Evolutionary conservation across 2,329 filamentous ascomycete species (phyloP).

Genomic region (Nemania abortiva): DNA sequence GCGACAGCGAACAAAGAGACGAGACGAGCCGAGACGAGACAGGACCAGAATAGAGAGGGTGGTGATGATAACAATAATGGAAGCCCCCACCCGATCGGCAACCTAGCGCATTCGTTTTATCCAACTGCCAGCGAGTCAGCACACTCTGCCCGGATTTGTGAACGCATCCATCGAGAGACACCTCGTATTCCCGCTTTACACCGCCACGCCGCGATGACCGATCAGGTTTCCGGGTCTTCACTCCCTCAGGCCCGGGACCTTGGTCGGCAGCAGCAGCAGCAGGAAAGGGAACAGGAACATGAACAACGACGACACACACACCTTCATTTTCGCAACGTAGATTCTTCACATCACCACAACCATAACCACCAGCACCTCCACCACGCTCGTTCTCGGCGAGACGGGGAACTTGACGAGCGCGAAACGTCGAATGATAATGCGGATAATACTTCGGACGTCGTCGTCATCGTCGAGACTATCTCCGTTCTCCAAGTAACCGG

Average conservation of each 20-base stretch:
- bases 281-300: constrained; percentile 13
- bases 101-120: constrained; percentile 48
- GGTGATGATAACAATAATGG: constrained; percentile 49
- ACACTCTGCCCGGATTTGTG: constrained; percentile 45
- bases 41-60: constrained; percentile 25
- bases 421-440: constrained; percentile 38
- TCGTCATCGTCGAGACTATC: constrained; percentile 66
- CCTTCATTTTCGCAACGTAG: constrained; percentile 48
- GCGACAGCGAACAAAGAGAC: constrained; percentile 40
- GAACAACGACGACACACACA: constrained; percentile 46
- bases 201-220: constrained; percentile 60
- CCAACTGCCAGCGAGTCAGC: constrained; percentile 48
- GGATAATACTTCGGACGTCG: constrained; percentile 41
- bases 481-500: constrained; percentile 67
- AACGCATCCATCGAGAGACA: constrained; percentile 44
- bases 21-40: constrained; percentile 35
- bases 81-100: constrained; percentile 50
- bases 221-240: constrained; percentile 61
- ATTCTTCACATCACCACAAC: constrained; percentile 46
- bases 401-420: constrained; percentile 38
- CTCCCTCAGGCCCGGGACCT: constrained; percentile 61
- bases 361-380: constrained; percentile 50
- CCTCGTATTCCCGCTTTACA: constrained; percentile 53
- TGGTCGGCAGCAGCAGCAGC: constrained; percentile 34
- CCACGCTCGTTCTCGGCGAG: constrained; percentile 49